Evolutionary conservation across 73 alveolate genomes (phyloP).

Genomic region (Paraurostyla sp.): DNA sequence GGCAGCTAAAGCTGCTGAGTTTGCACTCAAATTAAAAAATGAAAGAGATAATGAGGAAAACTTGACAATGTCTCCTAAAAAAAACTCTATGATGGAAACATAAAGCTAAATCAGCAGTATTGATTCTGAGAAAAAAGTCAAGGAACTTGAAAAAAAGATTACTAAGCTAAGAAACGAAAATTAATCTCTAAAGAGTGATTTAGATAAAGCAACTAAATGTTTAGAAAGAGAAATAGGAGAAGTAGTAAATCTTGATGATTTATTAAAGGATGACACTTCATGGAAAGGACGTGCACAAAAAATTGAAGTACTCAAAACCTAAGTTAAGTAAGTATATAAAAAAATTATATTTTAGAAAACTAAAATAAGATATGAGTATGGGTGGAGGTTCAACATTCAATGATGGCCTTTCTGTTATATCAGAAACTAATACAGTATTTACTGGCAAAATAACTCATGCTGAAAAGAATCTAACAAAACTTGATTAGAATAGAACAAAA

Average conservation of each 20-base stretch:
- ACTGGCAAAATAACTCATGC: conserved; percentile 66
- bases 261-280: conserved; percentile 51
- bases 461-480: conserved; percentile 62
- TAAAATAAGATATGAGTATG: not conserved
- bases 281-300: conserved; percentile 79
- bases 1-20: conserved; percentile 79
- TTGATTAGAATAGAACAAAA: conserved; percentile 62
- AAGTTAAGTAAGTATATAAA: conserved; percentile 47
- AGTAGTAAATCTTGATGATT: conserved; percentile 58
- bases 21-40: conserved; percentile 37
- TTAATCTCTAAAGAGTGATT: conserved; percentile 37
- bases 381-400: not conserved
- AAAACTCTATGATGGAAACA: not conserved
- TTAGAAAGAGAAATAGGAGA: conserved; percentile 72
- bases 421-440: conserved; percentile 29
- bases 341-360: not conserved
- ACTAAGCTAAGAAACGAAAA: conserved; percentile 70
- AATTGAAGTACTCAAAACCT: conserved; percentile 57
- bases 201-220: conserved; percentile 57
- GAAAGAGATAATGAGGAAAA: not conserved
- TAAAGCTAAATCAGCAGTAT: not conserved
- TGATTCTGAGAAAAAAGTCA: conserved; percentile 39
- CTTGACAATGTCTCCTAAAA: not conserved
- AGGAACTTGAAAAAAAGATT: conserved; percentile 60
- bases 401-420: conserved; percentile 33